These are phyloP conservation scores for Backusella mclennaniae DNA, from an alignment of 192 early-diverging fungal genomes.

Conservation along the genomic window DNA sequence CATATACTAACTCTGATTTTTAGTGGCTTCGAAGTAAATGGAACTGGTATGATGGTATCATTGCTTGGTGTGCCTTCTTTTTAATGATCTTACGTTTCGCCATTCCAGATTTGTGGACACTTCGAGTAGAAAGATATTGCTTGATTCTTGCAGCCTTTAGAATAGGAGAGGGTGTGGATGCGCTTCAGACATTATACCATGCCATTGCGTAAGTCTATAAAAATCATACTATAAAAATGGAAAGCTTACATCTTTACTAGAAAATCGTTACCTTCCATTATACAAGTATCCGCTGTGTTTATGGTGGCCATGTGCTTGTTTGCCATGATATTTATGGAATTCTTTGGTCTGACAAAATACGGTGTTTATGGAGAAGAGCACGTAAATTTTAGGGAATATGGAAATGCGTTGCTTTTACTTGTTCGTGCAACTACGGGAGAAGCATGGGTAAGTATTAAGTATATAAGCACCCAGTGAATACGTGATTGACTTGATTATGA, in stretches of 20 bases:
- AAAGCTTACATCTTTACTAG: neutral
- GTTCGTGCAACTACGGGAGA: constrained; percentile 56
- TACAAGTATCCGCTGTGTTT: constrained; percentile 35
- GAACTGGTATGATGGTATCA: constrained; percentile 30
- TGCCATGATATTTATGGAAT: constrained; percentile 57
- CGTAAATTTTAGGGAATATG: constrained; percentile 49
- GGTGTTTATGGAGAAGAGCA: constrained; percentile 38
- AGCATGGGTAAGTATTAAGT: constrained; percentile 22
- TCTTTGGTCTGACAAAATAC: constrained; percentile 55
- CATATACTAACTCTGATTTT: neutral
- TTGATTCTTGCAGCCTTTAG: constrained; percentile 30
- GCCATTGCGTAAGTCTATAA: constrained; percentile 28
- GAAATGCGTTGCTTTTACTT: constrained; percentile 44
- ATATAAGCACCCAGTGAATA: neutral
- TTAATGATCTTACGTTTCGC: constrained; percentile 28
- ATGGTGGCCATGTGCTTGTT: constrained; percentile 41
- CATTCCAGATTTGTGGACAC: constrained; percentile 25
- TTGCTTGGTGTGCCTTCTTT: constrained; percentile 22
- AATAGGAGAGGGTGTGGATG: constrained; percentile 29
- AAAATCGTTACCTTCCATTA: constrained; percentile 30
- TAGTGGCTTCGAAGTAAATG: constrained; percentile 35
- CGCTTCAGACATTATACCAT: constrained; percentile 29
- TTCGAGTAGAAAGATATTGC: constrained; percentile 31
- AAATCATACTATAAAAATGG: neutral
- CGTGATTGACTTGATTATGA: neutral